Evolutionary conservation across 2,329 filamentous ascomycete species (phyloP).

Genomic region (Cephalotrichum gorgonifer): DNA sequence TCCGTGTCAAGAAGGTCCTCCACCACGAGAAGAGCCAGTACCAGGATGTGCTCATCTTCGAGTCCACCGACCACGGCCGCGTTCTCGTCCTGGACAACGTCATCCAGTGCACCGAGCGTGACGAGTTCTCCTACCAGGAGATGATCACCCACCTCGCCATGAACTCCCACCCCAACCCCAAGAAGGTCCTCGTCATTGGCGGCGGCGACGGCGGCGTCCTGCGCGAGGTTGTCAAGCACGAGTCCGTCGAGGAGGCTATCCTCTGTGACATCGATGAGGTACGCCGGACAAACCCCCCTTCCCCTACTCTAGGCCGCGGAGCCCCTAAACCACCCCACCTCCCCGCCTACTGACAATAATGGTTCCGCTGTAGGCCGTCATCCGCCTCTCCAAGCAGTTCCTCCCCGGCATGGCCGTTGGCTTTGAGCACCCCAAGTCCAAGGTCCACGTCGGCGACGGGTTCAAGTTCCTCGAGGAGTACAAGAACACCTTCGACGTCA

Average conservation of each 20-base stretch:
- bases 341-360: slow-evolving; percentile 3
- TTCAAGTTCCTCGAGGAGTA: slow-evolving; percentile 97
- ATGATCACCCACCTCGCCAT: slow-evolving; percentile 99
- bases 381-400: slow-evolving; percentile 96
- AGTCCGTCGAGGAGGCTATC: slow-evolving; percentile 87
- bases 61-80: slow-evolving; percentile 93
- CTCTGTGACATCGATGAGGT: slow-evolving; percentile 98
- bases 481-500: slow-evolving; percentile 97
- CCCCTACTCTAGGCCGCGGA: slow-evolving; percentile 1
- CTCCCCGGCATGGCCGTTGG: slow-evolving; percentile 88
- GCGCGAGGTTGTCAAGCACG: slow-evolving; percentile 98
- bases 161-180: slow-evolving; percentile 96
- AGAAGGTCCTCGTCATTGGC: slow-evolving; percentile 97
- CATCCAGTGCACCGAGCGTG: slow-evolving; percentile 96
- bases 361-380: slow-evolving; percentile 59
- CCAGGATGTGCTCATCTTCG: slow-evolving; percentile 97
- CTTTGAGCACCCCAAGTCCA: slow-evolving; percentile 88
- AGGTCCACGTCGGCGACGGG: slow-evolving; percentile 87
- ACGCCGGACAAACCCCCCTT: slow-evolving; percentile 29
- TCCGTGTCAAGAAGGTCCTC: slow-evolving; percentile 93
- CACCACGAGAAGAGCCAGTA: slow-evolving; percentile 99
- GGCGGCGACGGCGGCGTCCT: slow-evolving; percentile 96
- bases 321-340: not conserved
- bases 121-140: slow-evolving; percentile 99
- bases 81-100: slow-evolving; percentile 97